Conservation (phyloP, 2,329 filamentous ascomycete genomes). For the Nothophaeocryptopus gaeumannii region DNA sequence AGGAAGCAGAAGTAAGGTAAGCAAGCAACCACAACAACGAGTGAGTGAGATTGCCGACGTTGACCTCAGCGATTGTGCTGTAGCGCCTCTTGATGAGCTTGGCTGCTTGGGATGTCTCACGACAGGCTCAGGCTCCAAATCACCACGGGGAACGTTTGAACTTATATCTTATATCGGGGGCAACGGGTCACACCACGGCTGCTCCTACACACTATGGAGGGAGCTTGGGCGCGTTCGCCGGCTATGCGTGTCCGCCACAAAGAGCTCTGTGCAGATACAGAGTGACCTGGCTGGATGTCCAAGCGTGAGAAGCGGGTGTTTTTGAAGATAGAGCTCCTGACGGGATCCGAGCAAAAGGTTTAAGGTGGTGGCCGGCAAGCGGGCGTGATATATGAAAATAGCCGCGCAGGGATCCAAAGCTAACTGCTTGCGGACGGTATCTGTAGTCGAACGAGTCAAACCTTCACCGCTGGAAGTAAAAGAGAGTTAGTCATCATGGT, state of each 20-base stretch:
- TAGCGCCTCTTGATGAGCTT: not conserved
- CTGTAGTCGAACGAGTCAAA: no score
- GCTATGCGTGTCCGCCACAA: slow-evolving; percentile 6
- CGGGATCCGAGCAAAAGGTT: not conserved
- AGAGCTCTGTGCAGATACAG: slow-evolving; percentile 1
- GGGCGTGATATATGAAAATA: no score
- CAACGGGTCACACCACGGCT: slow-evolving; percentile 9
- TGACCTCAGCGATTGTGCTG: not conserved
- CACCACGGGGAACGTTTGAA: slow-evolving; percentile 7
- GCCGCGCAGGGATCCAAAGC: no score
- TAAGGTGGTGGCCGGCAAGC: no score
- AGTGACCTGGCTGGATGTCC: slow-evolving; percentile 7
- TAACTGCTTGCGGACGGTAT: no score
- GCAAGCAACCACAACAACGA: not conserved
- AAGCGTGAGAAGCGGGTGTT: slow-evolving; percentile 6
- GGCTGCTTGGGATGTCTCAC: no score
- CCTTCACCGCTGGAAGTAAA: no score
- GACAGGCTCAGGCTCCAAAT: no score
- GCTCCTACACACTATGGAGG: slow-evolving; percentile 1
- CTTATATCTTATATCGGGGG: slow-evolving; percentile 4
- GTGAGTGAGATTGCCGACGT: not conserved
- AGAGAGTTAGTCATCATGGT: no score
- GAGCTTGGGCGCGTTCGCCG: slow-evolving; percentile 10
- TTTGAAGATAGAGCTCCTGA: slow-evolving; percentile 10
- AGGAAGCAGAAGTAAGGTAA: not conserved